Percentiles rank a stretch among this genome's conserved stretches.
phyloP scores from a whole-genome alignment of 805 yeast genomes.

The Starmera dryadoides region DNA sequence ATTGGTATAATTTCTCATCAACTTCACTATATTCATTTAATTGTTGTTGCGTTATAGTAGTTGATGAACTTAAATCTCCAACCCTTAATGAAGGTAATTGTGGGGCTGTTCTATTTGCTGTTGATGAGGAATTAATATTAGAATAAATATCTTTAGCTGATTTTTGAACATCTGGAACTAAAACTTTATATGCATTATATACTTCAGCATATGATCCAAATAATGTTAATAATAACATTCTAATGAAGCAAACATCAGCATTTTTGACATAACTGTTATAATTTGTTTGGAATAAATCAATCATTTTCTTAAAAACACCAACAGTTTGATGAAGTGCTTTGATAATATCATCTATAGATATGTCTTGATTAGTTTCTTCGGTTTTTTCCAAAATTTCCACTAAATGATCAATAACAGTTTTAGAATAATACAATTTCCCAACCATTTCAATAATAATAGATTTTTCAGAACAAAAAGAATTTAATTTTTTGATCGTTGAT shows the following conservation, averaged over 20 bases:
- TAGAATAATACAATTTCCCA: slow-evolving; percentile 41
- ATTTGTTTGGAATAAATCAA: slow-evolving; percentile 40
- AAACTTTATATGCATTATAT: slow-evolving; percentile 51
- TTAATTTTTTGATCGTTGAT: slow-evolving; percentile 46
- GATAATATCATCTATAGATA: slow-evolving; percentile 28
- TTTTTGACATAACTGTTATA: slow-evolving; percentile 41
- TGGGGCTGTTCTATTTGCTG: neutral
- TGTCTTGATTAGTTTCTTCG: slow-evolving; percentile 29
- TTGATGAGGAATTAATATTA: too few species aligned
- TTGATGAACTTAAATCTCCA: slow-evolving; percentile 9
- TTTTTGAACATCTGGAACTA: slow-evolving; percentile 15
- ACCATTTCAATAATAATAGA: slow-evolving; percentile 47
- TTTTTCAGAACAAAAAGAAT: slow-evolving; percentile 52
- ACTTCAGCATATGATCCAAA: slow-evolving; percentile 62
- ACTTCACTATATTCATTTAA: slow-evolving; percentile 36
- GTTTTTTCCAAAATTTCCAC: slow-evolving; percentile 49
- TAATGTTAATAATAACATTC: slow-evolving; percentile 54
- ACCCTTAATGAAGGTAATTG: slow-evolving; percentile 20
- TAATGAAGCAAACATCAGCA: slow-evolving; percentile 55
- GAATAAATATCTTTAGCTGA: neutral
- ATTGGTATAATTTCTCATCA: slow-evolving; percentile 61
- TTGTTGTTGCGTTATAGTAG: slow-evolving; percentile 16
- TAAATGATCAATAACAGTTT: slow-evolving; percentile 47
- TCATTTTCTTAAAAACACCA: slow-evolving; percentile 44
- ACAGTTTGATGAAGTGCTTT: slow-evolving; percentile 29